Evolutionary conservation across 257 asterid species (phyloP), one percentile per base, ranked within the genome.

Genomic region (Linaria vulgaris): DNA sequence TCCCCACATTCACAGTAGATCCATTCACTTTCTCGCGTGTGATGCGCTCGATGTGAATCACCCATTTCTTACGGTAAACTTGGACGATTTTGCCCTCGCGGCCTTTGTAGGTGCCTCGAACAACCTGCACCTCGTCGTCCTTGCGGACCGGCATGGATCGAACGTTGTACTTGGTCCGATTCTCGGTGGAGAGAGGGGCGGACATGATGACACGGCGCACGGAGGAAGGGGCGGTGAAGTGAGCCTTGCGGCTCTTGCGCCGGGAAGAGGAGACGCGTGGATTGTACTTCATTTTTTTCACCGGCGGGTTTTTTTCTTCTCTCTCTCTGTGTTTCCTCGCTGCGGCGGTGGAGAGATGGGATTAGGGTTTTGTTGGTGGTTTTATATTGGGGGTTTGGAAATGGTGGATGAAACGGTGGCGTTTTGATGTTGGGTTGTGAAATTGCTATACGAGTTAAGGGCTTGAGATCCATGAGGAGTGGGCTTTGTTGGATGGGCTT

Each of bases 121-220:
- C 87, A 0, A 86, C 85, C 66, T 82, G 91, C 21, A 86, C 95
- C 76, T 86, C 95, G 75, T 86, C 89, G 83, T 86, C 95, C 69
- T 86, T 86, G 47, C 95, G 83, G 1, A 86, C 85, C 5, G 89
- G 91, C 79, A 86, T 80, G 11, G 91, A 86, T 0, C 88, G 79
- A 34, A 78, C 91, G 74, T 79, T 86, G 87, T 86, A 72, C 81
- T 86, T 86, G 59, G 83, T 20, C 5, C 95, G 74, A 61, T 81
- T 84, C 54, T 83, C 88, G 38, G 77, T 48, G 59, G 88, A 76
- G 68, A 83, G 79, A 1, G 95, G 88, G 23, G 91, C 83, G 64
- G 85, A 77, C 95, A 86, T 86, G 11, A 86, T 61, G 3, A 86
- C 81, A n/a, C 91, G 84, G 61, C 95, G 88, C 27, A 86, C 79